Base-by-base conservation (phyloP, 768 basidiomycete genomes). In the Collybia sp. region DNA sequence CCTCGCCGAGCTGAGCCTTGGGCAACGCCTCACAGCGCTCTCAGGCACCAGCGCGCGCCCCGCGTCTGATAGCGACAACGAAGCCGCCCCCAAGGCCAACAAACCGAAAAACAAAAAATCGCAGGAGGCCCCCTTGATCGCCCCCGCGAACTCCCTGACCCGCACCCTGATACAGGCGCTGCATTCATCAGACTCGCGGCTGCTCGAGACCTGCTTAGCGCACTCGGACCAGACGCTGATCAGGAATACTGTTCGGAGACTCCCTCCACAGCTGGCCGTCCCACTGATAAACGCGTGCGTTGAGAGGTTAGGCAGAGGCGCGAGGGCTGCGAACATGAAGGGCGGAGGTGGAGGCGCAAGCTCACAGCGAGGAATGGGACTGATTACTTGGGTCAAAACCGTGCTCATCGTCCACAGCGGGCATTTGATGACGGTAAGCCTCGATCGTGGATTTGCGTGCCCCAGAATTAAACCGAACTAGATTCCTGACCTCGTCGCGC, bases 121-220 rank as follows among this genome's bases (percentile, higher is more conserved):
- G 17, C 61, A 63, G 36, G 37, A 56, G 16, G 67, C 69, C 11
- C 58, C 60, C 6, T 58, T 71, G n/a, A 63, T 75, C 34, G 71
- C 83, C 15, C 89, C 93, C 32, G 82, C 91, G 1, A 82, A 85
- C 52, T 94, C 95, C 0, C 77, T 98, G 48, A 91, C 95, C 19
- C 85, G 93, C 45, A 94, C 95, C 19, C 76, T 99, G 41, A 89
- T 95, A 47, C 96, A 99, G 68, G 95, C 96, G 0, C 68, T 99
- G 19, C 96, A 99, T 62, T 97, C 96, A 1, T 85, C 88, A 15
- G 96, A 99, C 70, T 79, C 88, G 2, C 80, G 81, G 9, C 70
- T 98, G 32, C 69, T 98, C 49, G 91, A 96, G 59, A 85, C 85
- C 18, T 95, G 93, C 66, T 67, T 95, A 25, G 71, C 80, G 1